Conservation (phyloP, 805 yeast genomes). For the Starmerella apis region DNA sequence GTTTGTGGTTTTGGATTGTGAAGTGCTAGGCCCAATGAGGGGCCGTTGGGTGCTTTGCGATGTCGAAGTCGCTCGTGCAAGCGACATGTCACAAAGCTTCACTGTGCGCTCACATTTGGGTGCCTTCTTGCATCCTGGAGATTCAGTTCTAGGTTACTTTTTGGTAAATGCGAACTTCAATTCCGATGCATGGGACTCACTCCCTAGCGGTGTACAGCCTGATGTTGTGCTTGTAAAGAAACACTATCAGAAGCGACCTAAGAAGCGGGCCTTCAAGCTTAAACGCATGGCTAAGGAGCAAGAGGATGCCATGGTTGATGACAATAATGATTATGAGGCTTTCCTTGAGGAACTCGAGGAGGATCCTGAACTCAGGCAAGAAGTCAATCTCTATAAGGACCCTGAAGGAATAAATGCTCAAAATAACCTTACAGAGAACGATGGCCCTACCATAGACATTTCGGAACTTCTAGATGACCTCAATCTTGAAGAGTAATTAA, state of each 20-base stretch:
- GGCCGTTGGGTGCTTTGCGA: conserved; percentile 80
- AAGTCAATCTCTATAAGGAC: conserved; percentile 79
- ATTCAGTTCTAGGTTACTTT: conserved; percentile 79
- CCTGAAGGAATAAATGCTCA: conserved; percentile 17
- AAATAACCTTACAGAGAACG: conserved; percentile 43
- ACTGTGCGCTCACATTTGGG: conserved; percentile 81
- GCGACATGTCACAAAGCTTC: conserved; percentile 67
- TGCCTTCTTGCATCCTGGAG: conserved; percentile 87
- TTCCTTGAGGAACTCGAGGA: conserved; percentile 97
- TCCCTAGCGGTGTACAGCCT: conserved; percentile 36
- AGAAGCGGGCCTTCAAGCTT: conserved; percentile 75
- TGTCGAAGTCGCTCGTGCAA: conserved; percentile 67
- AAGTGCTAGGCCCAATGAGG: conserved; percentile 69
- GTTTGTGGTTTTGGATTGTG: conserved; percentile 79
- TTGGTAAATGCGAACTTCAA: conserved; percentile 73
- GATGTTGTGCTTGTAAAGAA: conserved; percentile 87
- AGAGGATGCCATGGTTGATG: conserved; percentile 33
- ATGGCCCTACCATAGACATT: conserved; percentile 78
- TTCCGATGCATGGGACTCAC: conserved; percentile 34
- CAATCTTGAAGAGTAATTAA: conserved; percentile 49
- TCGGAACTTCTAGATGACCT: conserved; percentile 91
- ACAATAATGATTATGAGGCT: conserved; percentile 83
- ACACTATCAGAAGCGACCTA: conserved; percentile 66
- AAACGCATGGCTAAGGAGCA: conserved; percentile 96
- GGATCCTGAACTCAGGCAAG: conserved; percentile 85